Conservation (phyloP, 164 flowering plant species). For the Litsea cubeba region DNA sequence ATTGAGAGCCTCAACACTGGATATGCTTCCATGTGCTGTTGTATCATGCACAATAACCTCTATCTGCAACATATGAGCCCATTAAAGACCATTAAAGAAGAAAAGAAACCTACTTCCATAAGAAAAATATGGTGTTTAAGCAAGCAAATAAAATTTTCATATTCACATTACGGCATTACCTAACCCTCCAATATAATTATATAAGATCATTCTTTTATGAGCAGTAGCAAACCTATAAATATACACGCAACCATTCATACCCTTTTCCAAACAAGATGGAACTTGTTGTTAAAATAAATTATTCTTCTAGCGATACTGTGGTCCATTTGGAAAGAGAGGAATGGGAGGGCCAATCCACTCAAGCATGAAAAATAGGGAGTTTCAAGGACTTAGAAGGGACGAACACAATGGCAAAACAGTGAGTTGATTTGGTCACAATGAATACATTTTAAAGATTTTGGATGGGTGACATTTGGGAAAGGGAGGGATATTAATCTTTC, state of each 20-base stretch:
- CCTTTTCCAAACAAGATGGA: no score
- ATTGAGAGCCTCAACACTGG: conserved; percentile 65
- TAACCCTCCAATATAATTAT: no score
- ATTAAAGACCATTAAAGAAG: neutral
- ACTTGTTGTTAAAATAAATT: no score
- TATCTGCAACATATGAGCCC: conserved; percentile 37
- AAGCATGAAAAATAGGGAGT: no score
- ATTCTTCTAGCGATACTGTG: no score
- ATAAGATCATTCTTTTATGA: no score
- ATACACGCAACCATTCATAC: no score
- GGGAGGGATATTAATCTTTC: neutral
- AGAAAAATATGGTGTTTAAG: neutral
- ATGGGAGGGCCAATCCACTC: no score
- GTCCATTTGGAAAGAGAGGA: no score
- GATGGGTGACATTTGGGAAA: neutral
- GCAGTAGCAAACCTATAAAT: no score
- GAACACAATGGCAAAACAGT: neutral
- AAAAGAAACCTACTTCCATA: neutral
- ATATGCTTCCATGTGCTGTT: conserved; percentile 59
- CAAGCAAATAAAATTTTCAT: neutral
- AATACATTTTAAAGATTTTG: neutral
- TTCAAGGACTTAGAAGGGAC: neutral
- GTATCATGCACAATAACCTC: conserved; percentile 77
- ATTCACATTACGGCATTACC: no score
- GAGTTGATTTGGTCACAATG: neutral